phyloP scores from a whole-genome alignment of 495 filamentous ascomycete genomes.

The Aspergillus bridgeri region DNA sequence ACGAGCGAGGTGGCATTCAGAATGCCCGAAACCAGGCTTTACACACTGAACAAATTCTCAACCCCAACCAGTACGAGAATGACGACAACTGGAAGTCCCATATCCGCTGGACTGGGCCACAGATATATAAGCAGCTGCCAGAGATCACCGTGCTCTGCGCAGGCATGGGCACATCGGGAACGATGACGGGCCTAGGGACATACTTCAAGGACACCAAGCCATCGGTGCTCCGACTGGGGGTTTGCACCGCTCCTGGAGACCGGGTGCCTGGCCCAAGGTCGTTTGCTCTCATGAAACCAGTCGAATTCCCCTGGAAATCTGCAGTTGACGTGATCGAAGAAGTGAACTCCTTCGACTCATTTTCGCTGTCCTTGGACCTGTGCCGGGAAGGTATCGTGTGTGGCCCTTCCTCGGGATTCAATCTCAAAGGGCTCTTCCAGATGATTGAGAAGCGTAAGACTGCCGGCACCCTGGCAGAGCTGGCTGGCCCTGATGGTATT shows the following conservation, averaged over 20 bases:
- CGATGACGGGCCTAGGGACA: constrained; percentile 51
- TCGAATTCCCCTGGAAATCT: constrained; percentile 56
- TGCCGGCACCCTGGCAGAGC: constrained; percentile 37
- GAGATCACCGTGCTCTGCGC: constrained; percentile 57
- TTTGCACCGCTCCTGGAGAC: constrained; percentile 55
- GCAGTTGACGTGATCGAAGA: constrained; percentile 52
- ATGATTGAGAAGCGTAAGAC: constrained; percentile 48
- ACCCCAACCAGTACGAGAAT: constrained; percentile 60
- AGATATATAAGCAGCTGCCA: constrained; percentile 55
- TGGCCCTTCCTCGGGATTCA: constrained; percentile 59
- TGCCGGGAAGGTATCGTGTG: constrained; percentile 57
- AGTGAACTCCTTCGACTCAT: constrained; percentile 53
- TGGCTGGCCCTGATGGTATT: constrained; percentile 44
- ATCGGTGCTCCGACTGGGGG: constrained; percentile 47
- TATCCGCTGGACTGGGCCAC: constrained; percentile 56
- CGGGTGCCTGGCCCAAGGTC: constrained; percentile 56
- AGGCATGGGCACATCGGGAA: constrained; percentile 54
- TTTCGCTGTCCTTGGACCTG: constrained; percentile 49
- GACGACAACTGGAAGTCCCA: constrained; percentile 59
- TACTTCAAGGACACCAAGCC: constrained; percentile 54
- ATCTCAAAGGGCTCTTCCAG: constrained; percentile 51
- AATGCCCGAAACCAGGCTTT: constrained; percentile 38
- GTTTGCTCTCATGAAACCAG: constrained; percentile 47
- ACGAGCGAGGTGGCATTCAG: constrained; percentile 52
- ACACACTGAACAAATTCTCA: constrained; percentile 39